Conservation (phyloP, 73 alveolate species). For the Blepharisma japonicum region DNA sequence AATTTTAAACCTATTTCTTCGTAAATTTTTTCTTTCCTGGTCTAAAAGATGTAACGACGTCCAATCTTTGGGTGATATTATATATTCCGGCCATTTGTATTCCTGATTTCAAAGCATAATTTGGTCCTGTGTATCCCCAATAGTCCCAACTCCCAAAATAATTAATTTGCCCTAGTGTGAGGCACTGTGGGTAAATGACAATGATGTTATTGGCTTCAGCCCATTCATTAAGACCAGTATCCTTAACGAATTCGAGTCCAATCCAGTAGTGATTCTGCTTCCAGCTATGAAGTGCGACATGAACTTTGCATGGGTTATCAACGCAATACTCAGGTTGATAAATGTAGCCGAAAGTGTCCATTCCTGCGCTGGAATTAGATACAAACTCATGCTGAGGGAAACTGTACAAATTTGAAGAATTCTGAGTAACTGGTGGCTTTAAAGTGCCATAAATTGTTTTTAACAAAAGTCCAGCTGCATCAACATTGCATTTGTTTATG, state of each 20-base stretch:
- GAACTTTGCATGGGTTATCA: constrained; percentile 32
- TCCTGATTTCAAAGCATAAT: constrained; percentile 38
- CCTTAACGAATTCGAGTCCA: constrained; percentile 31
- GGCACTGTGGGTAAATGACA: constrained; percentile 49
- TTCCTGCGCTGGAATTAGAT: not conserved
- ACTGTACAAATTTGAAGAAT: not conserved
- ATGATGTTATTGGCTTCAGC: constrained; percentile 58
- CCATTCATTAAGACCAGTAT: constrained; percentile 44
- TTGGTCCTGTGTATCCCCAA: constrained; percentile 46
- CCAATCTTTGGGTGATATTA: constrained; percentile 16
- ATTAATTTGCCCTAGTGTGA: constrained; percentile 8
- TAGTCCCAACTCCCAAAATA: constrained; percentile 61
- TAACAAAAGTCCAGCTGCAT: constrained; percentile 37
- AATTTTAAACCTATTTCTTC: too few species aligned
- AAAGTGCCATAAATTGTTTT: not conserved
- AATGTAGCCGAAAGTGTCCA: constrained; percentile 33
- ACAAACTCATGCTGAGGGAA: constrained; percentile 31
- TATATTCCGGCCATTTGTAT: constrained; percentile 36
- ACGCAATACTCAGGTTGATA: constrained; percentile 48
- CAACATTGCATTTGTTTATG: constrained; percentile 46
- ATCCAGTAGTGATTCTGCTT: constrained; percentile 27
- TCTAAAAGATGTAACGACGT: too few species aligned
- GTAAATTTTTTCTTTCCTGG: too few species aligned
- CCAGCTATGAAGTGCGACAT: constrained; percentile 61
- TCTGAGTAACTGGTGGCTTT: not conserved